Conservation (phyloP, 1,284 basidiomycete genomes). For the Leccinum fallax region DNA sequence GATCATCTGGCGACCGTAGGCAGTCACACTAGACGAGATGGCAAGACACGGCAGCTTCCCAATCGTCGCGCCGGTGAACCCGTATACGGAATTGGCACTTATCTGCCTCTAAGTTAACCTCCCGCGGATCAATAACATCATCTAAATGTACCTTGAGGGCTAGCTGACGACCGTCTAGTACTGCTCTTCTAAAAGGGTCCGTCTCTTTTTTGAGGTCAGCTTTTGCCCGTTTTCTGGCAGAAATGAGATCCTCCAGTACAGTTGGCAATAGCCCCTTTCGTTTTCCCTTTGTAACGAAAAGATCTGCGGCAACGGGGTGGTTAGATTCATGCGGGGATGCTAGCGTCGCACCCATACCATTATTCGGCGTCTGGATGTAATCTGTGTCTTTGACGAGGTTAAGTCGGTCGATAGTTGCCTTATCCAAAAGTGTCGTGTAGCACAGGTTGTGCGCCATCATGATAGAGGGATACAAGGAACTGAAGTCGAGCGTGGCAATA, state of each 20-base stretch:
- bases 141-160: slow-evolving; percentile 76
- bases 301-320: slow-evolving; percentile 55
- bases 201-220: slow-evolving; percentile 93
- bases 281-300: slow-evolving; percentile 73
- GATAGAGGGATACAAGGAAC: slow-evolving; percentile 95
- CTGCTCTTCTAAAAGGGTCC: slow-evolving; percentile 93
- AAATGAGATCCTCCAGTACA: slow-evolving; percentile 90
- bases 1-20: slow-evolving; percentile 97
- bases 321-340: not conserved
- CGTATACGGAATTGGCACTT: slow-evolving; percentile 96
- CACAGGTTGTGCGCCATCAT: slow-evolving; percentile 99
- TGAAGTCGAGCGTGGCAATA: slow-evolving; percentile 96
- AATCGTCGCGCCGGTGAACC: slow-evolving; percentile 94
- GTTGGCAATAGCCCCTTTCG: slow-evolving; percentile 89
- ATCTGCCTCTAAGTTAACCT: slow-evolving; percentile 54
- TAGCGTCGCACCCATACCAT: slow-evolving; percentile 53
- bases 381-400: slow-evolving; percentile 83
- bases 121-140: not conserved
- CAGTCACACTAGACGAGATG: slow-evolving; percentile 91
- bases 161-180: slow-evolving; percentile 91
- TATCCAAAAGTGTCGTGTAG: slow-evolving; percentile 90
- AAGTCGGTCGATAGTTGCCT: slow-evolving; percentile 74
- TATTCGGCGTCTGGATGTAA: slow-evolving; percentile 89
- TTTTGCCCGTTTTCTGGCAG: slow-evolving; percentile 90
- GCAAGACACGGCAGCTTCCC: slow-evolving; percentile 92